Evolutionary conservation across 2,329 filamentous ascomycete genomes (phyloP).

Genomic region (Xylariaceae sp.): DNA sequence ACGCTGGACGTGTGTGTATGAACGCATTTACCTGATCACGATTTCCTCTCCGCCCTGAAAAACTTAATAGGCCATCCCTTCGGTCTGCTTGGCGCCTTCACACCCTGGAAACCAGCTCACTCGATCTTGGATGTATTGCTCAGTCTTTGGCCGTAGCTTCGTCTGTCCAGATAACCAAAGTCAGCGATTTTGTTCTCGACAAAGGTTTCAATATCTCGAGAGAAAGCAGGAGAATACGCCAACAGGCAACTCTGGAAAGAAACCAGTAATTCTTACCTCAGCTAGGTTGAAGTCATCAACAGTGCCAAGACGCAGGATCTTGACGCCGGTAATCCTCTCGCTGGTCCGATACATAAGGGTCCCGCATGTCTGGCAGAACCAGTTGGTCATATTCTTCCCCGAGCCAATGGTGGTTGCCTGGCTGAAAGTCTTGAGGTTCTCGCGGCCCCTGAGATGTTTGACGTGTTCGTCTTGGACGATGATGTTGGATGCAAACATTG

Average conservation of each 20-base stretch:
- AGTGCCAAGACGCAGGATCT: slow-evolving; percentile 63
- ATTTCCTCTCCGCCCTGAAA: too few species aligned
- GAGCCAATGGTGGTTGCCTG: slow-evolving; percentile 56
- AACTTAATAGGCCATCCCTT: slow-evolving; percentile 8
- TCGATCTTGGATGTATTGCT: slow-evolving; percentile 60
- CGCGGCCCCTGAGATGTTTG: slow-evolving; percentile 57
- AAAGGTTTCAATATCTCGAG: neutral
- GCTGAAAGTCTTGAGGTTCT: slow-evolving; percentile 54
- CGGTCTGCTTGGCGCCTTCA: slow-evolving; percentile 7
- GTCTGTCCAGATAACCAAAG: slow-evolving; percentile 39
- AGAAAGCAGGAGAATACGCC: neutral
- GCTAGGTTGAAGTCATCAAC: slow-evolving; percentile 66
- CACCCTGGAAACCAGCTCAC: slow-evolving; percentile 61
- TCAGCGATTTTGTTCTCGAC: neutral
- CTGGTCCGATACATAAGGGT: slow-evolving; percentile 65
- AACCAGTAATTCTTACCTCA: slow-evolving; percentile 43
- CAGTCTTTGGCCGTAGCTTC: slow-evolving; percentile 58
- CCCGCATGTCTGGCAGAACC: slow-evolving; percentile 66
- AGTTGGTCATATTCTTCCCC: slow-evolving; percentile 63
- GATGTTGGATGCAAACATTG: slow-evolving; percentile 68
- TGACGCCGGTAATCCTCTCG: slow-evolving; percentile 50
- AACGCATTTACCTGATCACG: too few species aligned
- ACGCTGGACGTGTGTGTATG: too few species aligned
- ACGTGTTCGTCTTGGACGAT: slow-evolving; percentile 53
- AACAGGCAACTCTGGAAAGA: neutral